Base-by-base conservation (phyloP, 345 rosid genomes). In the Lepidium sativum region DNA sequence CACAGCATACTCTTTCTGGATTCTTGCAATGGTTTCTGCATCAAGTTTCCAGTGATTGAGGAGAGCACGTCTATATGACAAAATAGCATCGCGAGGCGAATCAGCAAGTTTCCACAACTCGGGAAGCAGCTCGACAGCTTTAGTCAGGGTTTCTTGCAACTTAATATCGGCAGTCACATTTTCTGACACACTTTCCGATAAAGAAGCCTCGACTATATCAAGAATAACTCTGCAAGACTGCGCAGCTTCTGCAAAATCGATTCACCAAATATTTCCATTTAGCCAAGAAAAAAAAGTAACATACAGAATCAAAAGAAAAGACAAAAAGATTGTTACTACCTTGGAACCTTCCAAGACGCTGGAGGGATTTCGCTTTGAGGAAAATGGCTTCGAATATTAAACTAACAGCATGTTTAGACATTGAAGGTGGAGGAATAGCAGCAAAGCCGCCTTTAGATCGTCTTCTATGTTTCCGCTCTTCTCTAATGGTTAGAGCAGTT, bases 61-160 rank as follows among this genome's bases (percentile, higher is more conserved):
- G 40, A 89, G 87, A n/a, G 89, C 91, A 61, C 82, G 51, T 37
- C 95, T 77, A 64, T 84, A 89, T 3, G 95, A 82, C 77, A 86
- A 51, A 32, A 83, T 76, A 66, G 89, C 81, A 65, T 89, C 97
- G 33, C 63, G 77, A 0, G 84, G 80, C 20, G 69, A 78, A 70
- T 85, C 88, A 44, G 86, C 82, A 48, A 77, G 86, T 70, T 85
- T 87, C 91, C 91, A 87, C 45, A 89, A 70, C 59, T 89, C 84
- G 37, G 97, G 97, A 78, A 89, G 97, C 78, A 89, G 77, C 77
- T 86, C 89, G 0, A 89, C 86, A 0, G 97, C 95, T 77, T 85
- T 86, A 15, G 37, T 76, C 39, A 87, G 37, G n/a, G 84, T 83
- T 78, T 89, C 97, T 77, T 81, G 95, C 80, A 89, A 65, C 80